Conservation (phyloP, 2,329 filamentous ascomycete genomes). For the Ophiostoma pallidulum region DNA sequence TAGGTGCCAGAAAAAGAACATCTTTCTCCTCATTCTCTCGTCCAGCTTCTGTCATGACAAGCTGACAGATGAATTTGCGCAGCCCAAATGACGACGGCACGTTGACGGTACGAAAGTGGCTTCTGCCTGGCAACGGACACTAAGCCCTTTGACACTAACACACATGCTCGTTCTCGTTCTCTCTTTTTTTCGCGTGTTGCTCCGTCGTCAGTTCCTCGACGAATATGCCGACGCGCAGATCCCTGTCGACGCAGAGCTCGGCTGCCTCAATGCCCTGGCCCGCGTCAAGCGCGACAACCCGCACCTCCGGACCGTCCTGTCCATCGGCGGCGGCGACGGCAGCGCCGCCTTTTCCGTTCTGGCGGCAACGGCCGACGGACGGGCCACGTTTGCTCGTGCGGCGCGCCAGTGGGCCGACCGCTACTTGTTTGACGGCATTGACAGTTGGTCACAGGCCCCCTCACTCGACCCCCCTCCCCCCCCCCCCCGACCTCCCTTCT, state of each 20-base stretch:
- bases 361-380: conserved; percentile 36
- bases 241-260: conserved; percentile 46
- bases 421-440: conserved; percentile 53
- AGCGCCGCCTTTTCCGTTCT: conserved; percentile 53
- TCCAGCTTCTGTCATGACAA: too few species aligned
- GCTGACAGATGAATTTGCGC: too few species aligned
- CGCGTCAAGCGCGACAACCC: conserved; percentile 48
- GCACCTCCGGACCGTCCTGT: conserved; percentile 50
- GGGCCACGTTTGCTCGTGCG: conserved; percentile 46
- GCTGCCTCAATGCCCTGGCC: conserved; percentile 51
- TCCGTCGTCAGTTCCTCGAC: conserved; percentile 36
- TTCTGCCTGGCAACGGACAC: too few species aligned
- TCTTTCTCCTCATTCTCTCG: too few species aligned
- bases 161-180: too few species aligned
- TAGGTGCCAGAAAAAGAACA: too few species aligned
- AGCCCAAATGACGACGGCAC: conserved; percentile 28
- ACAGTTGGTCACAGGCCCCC: conserved; percentile 35
- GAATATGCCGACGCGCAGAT: conserved; percentile 55
- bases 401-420: conserved; percentile 45
- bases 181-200: not conserved
- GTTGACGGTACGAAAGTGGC: conserved; percentile 34
- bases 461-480: too few species aligned
- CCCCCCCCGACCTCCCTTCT: too few species aligned
- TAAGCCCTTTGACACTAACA: too few species aligned
- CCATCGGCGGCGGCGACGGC: conserved; percentile 54